Conservation (phyloP, 164 flowering plant genomes). For the Umbilicus rupestris region DNA sequence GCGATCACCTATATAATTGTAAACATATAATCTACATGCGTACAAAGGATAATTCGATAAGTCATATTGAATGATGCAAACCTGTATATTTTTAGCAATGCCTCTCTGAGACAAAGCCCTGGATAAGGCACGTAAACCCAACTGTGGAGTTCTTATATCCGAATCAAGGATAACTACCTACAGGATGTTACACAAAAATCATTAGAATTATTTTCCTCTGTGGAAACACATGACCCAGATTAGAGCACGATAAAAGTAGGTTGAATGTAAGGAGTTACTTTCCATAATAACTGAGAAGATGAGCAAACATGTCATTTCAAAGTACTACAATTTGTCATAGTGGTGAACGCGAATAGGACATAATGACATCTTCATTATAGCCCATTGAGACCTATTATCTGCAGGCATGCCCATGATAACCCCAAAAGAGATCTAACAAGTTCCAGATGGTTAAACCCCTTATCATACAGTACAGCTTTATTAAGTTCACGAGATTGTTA, state of each 20-base stretch:
- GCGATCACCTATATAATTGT: slow-evolving; percentile 65
- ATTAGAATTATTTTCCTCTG: neutral
- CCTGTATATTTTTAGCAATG: slow-evolving; percentile 89
- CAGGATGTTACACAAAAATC: slow-evolving; percentile 8
- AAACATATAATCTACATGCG: neutral
- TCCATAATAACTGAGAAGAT: too few relatives aligned
- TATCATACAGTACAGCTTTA: neutral
- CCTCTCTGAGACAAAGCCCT: slow-evolving; percentile 73
- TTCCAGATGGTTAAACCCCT: too few relatives aligned
- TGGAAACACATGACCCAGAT: neutral
- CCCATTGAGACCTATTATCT: too few relatives aligned
- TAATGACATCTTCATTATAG: too few relatives aligned
- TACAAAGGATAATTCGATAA: neutral
- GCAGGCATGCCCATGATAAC: too few relatives aligned
- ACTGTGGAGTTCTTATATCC: slow-evolving; percentile 57
- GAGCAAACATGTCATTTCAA: too few relatives aligned
- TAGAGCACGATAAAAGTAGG: neutral
- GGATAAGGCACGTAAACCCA: slow-evolving; percentile 72
- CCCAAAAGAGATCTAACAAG: too few relatives aligned
- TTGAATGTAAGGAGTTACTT: neutral
- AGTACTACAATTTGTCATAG: too few relatives aligned
- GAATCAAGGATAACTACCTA: slow-evolving; percentile 91
- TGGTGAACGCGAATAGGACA: too few relatives aligned
- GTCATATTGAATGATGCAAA: slow-evolving; percentile 14
- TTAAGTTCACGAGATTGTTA: neutral